Percentiles rank a stretch among this genome's conserved stretches.
These are phyloP conservation scores for Lipomyces orientalis DNA, from an alignment of 805 yeast genomes.

Conservation along the genomic window DNA sequence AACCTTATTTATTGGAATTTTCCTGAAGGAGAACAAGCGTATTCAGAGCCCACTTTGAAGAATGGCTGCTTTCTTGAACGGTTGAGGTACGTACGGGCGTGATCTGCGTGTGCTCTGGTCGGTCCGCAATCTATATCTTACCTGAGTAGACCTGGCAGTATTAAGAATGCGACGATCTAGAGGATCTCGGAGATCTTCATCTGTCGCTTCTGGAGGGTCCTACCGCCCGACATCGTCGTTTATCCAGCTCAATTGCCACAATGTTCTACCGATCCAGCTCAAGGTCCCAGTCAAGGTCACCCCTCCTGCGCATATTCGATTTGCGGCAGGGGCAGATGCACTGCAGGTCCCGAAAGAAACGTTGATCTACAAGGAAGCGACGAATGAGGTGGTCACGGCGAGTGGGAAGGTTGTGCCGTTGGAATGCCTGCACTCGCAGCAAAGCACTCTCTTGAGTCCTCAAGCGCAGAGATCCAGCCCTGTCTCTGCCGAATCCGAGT, in stretches of 20 bases:
- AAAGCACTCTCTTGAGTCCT: neutral
- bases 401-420: neutral
- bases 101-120: neutral
- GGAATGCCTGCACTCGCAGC: neutral
- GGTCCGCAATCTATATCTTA: neutral
- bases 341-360: neutral
- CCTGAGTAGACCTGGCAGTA: neutral
- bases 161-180: neutral
- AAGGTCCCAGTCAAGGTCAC: conserved; percentile 1
- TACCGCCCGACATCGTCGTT: neutral
- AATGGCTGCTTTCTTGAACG: neutral
- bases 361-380: neutral
- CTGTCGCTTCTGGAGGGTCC: neutral
- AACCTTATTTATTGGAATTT: neutral
- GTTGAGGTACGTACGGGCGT: neutral
- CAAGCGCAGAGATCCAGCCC: neutral
- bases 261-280: neutral
- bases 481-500: neutral
- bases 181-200: neutral
- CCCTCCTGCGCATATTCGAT: conserved; percentile 1
- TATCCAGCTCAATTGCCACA: neutral
- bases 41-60: neutral
- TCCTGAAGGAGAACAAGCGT: neutral
- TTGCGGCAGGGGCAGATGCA: neutral
- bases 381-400: neutral